A percentile compares a stretch with the other conserved stretches of the same genome.
These are phyloP conservation scores for Termitomyces sp. DNA, from an alignment of 768 basidiomycete species.

Conservation along the genomic window DNA sequence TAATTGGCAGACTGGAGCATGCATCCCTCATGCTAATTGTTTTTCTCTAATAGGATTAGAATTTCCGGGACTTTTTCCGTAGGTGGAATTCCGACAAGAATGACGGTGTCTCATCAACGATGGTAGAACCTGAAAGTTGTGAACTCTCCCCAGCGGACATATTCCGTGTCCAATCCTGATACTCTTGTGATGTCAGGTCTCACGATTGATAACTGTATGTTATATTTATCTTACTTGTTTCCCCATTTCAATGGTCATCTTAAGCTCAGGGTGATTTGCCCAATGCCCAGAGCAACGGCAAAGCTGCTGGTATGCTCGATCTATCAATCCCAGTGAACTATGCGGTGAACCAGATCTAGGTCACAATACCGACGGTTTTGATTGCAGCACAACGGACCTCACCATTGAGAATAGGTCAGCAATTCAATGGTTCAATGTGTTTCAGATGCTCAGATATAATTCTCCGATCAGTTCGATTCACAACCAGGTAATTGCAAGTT, in stretches of 20 bases:
- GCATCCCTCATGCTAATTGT: background rate
- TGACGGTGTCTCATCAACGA: background rate
- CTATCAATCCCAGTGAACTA: background rate
- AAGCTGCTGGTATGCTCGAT: slow-evolving; percentile 29
- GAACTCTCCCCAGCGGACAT: slow-evolving; percentile 34
- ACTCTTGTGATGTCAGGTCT: slow-evolving; percentile 37
- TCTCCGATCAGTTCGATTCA: slow-evolving; percentile 21
- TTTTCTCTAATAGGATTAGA: slow-evolving; percentile 22
- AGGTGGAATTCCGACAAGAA: background rate
- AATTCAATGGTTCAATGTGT: background rate
- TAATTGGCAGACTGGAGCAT: background rate
- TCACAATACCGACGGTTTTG: slow-evolving; percentile 49
- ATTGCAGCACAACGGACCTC: slow-evolving; percentile 29
- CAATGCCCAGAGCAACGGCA: slow-evolving; percentile 43
- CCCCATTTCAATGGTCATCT: background rate
- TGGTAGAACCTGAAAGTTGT: slow-evolving; percentile 33
- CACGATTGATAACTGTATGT: slow-evolving; percentile 53
- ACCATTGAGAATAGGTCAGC: slow-evolving; percentile 36
- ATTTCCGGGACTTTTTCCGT: slow-evolving; percentile 32
- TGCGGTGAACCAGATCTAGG: slow-evolving; percentile 15
- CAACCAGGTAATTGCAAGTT: slow-evolving; percentile 26
- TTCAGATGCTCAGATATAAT: background rate
- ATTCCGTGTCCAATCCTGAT: slow-evolving; percentile 33
- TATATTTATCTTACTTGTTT: background rate
- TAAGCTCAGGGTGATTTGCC: slow-evolving; percentile 47